These are phyloP conservation scores for Trichophyton schoenleinii DNA, from an alignment of 2,329 filamentous ascomycete genomes.

Conservation along the genomic window DNA sequence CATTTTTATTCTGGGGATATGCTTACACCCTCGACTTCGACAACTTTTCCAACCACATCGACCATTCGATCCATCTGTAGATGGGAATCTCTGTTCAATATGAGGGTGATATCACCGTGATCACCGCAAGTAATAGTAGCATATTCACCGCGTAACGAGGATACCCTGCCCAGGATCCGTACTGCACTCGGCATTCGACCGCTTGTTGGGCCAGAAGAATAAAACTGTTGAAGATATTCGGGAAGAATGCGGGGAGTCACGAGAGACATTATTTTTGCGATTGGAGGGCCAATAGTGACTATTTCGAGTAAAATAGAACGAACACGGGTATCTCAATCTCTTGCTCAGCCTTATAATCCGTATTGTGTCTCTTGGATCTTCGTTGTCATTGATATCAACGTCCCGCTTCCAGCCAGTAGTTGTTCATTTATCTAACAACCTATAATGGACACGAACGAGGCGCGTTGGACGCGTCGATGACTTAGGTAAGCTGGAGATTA, in stretches of 20 bases:
- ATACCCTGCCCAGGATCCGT: slow-evolving; percentile 74
- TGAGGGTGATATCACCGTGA: slow-evolving; percentile 58
- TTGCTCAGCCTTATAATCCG: no score
- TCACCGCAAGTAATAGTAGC: slow-evolving; percentile 63
- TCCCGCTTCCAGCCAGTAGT: not conserved
- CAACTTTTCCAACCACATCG: slow-evolving; percentile 37
- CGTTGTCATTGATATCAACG: not conserved
- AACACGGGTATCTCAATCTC: no score
- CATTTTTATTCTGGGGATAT: not conserved
- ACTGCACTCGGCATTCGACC: slow-evolving; percentile 49
- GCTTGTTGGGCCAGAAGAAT: slow-evolving; percentile 34
- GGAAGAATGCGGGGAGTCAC: slow-evolving; percentile 74
- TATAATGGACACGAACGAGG: no score
- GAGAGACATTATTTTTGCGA: slow-evolving; percentile 58
- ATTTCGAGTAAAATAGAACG: not conserved
- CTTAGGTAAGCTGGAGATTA: no score
- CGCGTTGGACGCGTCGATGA: not conserved
- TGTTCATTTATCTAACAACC: no score
- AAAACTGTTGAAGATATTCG: slow-evolving; percentile 63
- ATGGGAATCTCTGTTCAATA: slow-evolving; percentile 50
- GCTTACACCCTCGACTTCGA: slow-evolving; percentile 29
- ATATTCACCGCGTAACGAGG: slow-evolving; percentile 65
- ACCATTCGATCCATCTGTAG: slow-evolving; percentile 34
- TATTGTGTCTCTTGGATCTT: not conserved
- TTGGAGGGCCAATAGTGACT: not conserved